These are phyloP conservation scores for Pseudogymnoascus sp. DNA, from an alignment of 2,329 filamentous ascomycete species.

Conservation along the genomic window DNA sequence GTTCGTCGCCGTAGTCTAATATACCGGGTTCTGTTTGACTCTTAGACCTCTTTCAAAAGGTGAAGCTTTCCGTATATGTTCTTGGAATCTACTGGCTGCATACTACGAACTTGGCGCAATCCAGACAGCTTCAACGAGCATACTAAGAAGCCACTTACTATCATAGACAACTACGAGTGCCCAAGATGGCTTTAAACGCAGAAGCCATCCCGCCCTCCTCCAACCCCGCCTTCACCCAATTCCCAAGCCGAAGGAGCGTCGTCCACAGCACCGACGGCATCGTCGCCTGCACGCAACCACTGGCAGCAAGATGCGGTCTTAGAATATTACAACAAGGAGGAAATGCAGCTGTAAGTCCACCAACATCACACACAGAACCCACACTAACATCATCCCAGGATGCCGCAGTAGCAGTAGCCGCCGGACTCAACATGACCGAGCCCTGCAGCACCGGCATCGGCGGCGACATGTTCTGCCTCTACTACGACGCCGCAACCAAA, in stretches of 20 bases:
- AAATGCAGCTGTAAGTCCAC: not conserved
- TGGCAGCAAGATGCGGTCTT: slow-evolving; percentile 82
- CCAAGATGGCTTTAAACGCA: slow-evolving; percentile 27
- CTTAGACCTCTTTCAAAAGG: not conserved
- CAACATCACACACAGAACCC: not conserved
- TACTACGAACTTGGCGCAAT: not conserved
- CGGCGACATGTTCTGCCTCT: slow-evolving; percentile 95
- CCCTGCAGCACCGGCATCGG: slow-evolving; percentile 90
- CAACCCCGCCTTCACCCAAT: slow-evolving; percentile 47
- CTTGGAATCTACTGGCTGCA: not conserved
- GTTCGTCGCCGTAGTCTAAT: not conserved
- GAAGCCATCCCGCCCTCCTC: slow-evolving; percentile 25
- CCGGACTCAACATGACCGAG: slow-evolving; percentile 87
- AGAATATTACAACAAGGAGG: slow-evolving; percentile 60
- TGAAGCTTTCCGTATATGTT: not conserved
- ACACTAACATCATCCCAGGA: not conserved
- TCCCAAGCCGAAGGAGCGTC: slow-evolving; percentile 76
- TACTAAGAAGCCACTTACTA: not conserved
- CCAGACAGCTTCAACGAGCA: not conserved
- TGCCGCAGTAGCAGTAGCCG: slow-evolving; percentile 46
- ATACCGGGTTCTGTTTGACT: not conserved
- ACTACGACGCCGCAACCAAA: slow-evolving; percentile 74
- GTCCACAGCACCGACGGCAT: slow-evolving; percentile 92
- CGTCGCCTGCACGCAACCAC: slow-evolving; percentile 79
- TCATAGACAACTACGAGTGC: not conserved